Base-by-base conservation (phyloP, 2,329 filamentous ascomycete genomes). In the Fusarium nelsonii region DNA sequence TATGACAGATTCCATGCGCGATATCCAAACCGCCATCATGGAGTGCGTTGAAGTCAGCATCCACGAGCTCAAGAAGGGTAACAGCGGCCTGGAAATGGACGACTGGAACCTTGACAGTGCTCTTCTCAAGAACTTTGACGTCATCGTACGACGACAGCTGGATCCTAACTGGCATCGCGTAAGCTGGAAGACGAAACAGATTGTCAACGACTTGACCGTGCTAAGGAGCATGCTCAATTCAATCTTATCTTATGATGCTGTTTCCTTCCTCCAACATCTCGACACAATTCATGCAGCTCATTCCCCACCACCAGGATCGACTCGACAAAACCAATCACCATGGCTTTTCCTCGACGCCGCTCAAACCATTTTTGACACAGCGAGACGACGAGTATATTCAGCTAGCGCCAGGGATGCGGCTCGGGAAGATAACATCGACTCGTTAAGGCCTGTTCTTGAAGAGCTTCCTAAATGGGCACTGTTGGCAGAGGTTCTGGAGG, bases 81-180 rank as follows among this genome's bases (percentile, higher is more conserved):
- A 97, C 75, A 87, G 90, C 2, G 94, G 94, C 3, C 83, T 99
- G 8, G 95, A 98, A 72, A 94, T 98, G 89, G 94, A 97, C 63
- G 94, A 97, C 75, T 98, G 95, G 95, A 97, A 93, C 50, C 84
- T 97, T 18, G 95, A 98, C 78, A 97, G 92, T 75, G 95, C 95
- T 36, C 81, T 98, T 64, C 91, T 97, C 70, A 92, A 91, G 75
- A 97, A 94, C 74, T 99, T 99, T 78, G 96, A 98, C 77, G 84
- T 92, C 63, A 91, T 94, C 57, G 90, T 99, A 51, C 88, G 95
- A 65, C 88, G 94, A 60, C 96, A 99, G 78, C 83, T 99, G 18
- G 94, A 98, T 75, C 94, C 95, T 6, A 94, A 98, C 61, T 99
- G 96, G 96, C 96, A 99, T 81, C 89, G 96, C 55, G 92, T 97